A percentile compares a stretch with the other conserved stretches of the same genome.
These are phyloP conservation scores for Roridomyces roridus DNA, from an alignment of 768 basidiomycete species.

Conservation along the genomic window DNA sequence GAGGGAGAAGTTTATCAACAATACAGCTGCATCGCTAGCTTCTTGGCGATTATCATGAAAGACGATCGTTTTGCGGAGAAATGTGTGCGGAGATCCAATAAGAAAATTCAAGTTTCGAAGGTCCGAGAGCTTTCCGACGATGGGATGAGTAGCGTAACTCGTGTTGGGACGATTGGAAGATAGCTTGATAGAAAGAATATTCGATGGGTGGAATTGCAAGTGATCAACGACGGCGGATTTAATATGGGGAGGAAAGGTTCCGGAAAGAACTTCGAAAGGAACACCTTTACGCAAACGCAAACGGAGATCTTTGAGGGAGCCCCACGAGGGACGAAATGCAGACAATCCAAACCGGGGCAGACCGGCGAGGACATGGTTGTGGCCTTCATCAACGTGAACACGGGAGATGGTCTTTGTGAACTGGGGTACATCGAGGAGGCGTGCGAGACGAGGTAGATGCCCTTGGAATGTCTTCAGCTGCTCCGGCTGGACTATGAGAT, in stretches of 20 bases:
- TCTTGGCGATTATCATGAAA: slow-evolving; percentile 25
- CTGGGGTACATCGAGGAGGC: slow-evolving; percentile 2
- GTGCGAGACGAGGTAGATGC: slow-evolving; percentile 21
- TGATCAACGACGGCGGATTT: slow-evolving; percentile 21
- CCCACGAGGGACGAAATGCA: slow-evolving; percentile 34
- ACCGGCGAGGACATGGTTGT: slow-evolving; percentile 29
- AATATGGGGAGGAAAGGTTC: slow-evolving; percentile 32
- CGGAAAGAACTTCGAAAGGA: slow-evolving; percentile 25
- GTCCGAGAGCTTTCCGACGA: slow-evolving; percentile 25
- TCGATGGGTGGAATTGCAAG: neutral
- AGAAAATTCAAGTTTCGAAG: slow-evolving; percentile 33
- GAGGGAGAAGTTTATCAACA: slow-evolving; percentile 17
- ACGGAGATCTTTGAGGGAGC: slow-evolving; percentile 22
- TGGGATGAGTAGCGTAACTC: slow-evolving; percentile 34
- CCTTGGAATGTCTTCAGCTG: slow-evolving; percentile 11
- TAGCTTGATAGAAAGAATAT: slow-evolving; percentile 18
- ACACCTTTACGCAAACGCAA: slow-evolving; percentile 13
- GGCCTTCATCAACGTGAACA: slow-evolving; percentile 33
- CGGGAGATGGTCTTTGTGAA: slow-evolving; percentile 11
- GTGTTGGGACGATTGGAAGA: slow-evolving; percentile 36
- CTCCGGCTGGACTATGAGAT: slow-evolving; percentile 1
- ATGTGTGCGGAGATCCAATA: slow-evolving; percentile 8
- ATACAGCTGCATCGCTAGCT: neutral
- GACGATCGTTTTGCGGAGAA: slow-evolving; percentile 19
- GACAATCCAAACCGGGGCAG: slow-evolving; percentile 22